These are phyloP conservation scores for Microthyrium microscopicum DNA, from an alignment of 2,329 filamentous ascomycete genomes.

Conservation along the genomic window DNA sequence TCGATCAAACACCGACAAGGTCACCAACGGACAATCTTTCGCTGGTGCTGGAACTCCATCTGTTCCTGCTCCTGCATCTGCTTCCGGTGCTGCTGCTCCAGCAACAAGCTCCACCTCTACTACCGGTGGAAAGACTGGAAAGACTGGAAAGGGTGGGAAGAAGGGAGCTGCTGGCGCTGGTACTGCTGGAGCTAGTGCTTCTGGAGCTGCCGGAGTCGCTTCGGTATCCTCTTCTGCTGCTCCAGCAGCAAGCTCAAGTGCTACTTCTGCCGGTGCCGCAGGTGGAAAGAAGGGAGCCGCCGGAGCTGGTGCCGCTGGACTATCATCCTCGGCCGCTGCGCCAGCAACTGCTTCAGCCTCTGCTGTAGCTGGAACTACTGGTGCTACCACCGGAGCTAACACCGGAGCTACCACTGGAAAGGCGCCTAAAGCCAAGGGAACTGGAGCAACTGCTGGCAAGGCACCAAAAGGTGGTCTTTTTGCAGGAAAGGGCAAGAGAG, in stretches of 20 bases:
- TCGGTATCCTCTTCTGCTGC: background rate
- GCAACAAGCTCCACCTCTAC: background rate
- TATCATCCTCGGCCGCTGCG: too few species aligned
- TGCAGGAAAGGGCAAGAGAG: too few species aligned
- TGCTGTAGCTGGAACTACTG: too few species aligned
- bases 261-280: too few species aligned
- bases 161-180: slow-evolving; percentile 2
- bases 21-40: slow-evolving; percentile 3
- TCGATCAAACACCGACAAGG: slow-evolving; percentile 4
- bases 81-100: background rate
- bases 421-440: too few species aligned
- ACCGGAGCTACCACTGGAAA: too few species aligned
- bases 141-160: background rate
- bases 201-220: background rate
- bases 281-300: too few species aligned
- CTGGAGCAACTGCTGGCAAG: too few species aligned
- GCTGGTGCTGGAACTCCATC: slow-evolving; percentile 3
- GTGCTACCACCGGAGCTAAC: too few species aligned
- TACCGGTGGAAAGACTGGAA: background rate
- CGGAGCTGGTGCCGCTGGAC: too few species aligned
- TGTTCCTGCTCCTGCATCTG: slow-evolving; percentile 1
- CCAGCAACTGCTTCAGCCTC: too few species aligned
- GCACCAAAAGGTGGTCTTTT: too few species aligned
- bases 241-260: background rate
- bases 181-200: background rate